These are phyloP conservation scores for Cubamyces lactineus DNA, from an alignment of 768 basidiomycete species.

Conservation along the genomic window DNA sequence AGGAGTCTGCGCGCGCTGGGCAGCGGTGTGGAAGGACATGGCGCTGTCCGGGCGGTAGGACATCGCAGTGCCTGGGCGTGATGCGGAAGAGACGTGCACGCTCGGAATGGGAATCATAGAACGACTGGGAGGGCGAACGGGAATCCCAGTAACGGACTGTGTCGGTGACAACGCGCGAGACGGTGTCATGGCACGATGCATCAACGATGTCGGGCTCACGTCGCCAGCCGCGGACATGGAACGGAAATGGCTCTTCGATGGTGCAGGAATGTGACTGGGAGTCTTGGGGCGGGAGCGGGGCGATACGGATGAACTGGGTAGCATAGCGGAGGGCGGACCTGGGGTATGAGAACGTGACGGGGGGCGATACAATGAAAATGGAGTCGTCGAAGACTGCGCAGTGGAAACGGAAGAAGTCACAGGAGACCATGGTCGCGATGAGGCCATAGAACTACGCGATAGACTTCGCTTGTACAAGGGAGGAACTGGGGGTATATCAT, in stretches of 20 bases:
- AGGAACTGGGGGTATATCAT: constrained; percentile 35
- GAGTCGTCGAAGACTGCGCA: constrained; percentile 65
- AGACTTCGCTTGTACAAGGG: constrained; percentile 64
- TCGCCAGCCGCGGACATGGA: constrained; percentile 53
- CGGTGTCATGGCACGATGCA: constrained; percentile 70
- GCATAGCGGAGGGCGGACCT: constrained; percentile 13
- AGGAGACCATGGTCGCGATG: constrained; percentile 82
- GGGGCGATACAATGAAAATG: constrained; percentile 42
- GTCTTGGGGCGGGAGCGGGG: constrained; percentile 78
- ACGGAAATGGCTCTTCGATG: constrained; percentile 48
- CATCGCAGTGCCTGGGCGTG: constrained; percentile 72
- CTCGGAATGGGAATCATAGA: constrained; percentile 84
- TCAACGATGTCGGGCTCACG: constrained; percentile 44
- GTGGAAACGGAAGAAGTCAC: constrained; percentile 72
- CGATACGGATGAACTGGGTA: constrained; percentile 36
- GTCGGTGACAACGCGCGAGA: constrained; percentile 68
- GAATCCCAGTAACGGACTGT: constrained; percentile 43
- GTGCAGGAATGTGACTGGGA: constrained; percentile 77
- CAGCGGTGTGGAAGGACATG: constrained; percentile 48
- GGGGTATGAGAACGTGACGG: constrained; percentile 68
- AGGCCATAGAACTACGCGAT: constrained; percentile 75
- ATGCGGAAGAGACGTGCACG: constrained; percentile 68
- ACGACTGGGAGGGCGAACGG: constrained; percentile 76
- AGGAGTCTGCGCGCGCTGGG: constrained; percentile 67
- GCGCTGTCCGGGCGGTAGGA: constrained; percentile 65